These are phyloP conservation scores for Castanea crenata DNA, from an alignment of 306 rosid genomes.

Conservation along the genomic window DNA sequence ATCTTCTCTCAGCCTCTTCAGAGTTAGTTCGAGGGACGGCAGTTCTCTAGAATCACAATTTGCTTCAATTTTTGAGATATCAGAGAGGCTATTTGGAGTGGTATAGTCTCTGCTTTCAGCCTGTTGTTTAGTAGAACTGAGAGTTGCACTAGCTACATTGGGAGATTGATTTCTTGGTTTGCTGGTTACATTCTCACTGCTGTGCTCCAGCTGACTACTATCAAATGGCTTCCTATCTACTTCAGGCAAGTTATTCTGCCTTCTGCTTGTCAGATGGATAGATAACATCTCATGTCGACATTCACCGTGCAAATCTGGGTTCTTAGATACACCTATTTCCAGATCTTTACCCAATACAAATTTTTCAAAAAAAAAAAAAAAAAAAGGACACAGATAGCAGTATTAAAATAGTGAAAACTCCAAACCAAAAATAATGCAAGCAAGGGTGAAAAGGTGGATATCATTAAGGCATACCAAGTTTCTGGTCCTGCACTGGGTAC, in stretches of 20 bases:
- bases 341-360: slow-evolving; percentile 51
- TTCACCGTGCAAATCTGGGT: slow-evolving; percentile 21
- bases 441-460: slow-evolving; percentile 2
- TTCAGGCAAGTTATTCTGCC: slow-evolving; percentile 28
- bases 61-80: slow-evolving; percentile 36
- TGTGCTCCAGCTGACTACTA: slow-evolving; percentile 33
- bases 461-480: slow-evolving; percentile 46
- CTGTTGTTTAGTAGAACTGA: slow-evolving; percentile 35
- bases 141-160: slow-evolving; percentile 20
- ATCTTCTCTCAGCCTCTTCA: slow-evolving; percentile 54
- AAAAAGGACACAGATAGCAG: background rate
- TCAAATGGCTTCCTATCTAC: slow-evolving; percentile 24
- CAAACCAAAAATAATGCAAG: background rate
- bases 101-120: slow-evolving; percentile 48
- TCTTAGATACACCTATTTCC: slow-evolving; percentile 36
- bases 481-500: slow-evolving; percentile 33
- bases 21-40: slow-evolving; percentile 52
- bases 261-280: slow-evolving; percentile 29
- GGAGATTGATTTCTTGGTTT: slow-evolving; percentile 24
- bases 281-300: slow-evolving; percentile 32
- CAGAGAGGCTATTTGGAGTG: slow-evolving; percentile 37
- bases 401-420: slow-evolving; percentile 18
- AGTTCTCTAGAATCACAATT: slow-evolving; percentile 34
- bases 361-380: slow-evolving; percentile 32
- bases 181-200: slow-evolving; percentile 29